These are phyloP conservation scores for Kodamaea kaohsiungensis DNA, from an alignment of 805 yeast species.

Conservation along the genomic window DNA sequence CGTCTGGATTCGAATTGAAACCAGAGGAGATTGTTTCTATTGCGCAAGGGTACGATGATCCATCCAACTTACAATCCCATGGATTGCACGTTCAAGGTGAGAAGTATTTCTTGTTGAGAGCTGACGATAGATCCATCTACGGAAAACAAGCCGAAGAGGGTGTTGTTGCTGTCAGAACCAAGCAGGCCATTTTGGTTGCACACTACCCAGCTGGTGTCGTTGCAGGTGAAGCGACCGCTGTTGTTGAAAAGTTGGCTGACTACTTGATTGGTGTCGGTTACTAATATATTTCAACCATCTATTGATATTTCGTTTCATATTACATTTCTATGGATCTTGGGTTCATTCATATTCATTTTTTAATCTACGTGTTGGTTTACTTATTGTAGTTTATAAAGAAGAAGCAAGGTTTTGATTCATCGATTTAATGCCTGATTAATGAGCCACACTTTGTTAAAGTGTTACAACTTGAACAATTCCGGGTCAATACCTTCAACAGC, in stretches of 20 bases:
- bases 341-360: neutral
- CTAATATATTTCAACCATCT: slow-evolving; percentile 30
- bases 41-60: slow-evolving; percentile 78
- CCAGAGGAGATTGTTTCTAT: slow-evolving; percentile 71
- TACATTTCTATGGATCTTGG: neutral
- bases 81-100: slow-evolving; percentile 85
- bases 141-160: slow-evolving; percentile 91
- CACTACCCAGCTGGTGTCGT: slow-evolving; percentile 90
- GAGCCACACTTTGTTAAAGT: neutral
- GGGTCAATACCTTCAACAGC: slow-evolving; percentile 30
- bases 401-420: neutral
- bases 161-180: slow-evolving; percentile 86
- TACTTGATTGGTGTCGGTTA: slow-evolving; percentile 87
- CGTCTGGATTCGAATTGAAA: slow-evolving; percentile 64
- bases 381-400: neutral
- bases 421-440: neutral
- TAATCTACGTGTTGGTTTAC: neutral
- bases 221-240: slow-evolving; percentile 93
- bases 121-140: slow-evolving; percentile 90
- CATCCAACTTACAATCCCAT: slow-evolving; percentile 74
- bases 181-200: slow-evolving; percentile 89
- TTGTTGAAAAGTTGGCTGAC: slow-evolving; percentile 95
- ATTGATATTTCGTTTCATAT: neutral
- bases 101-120: slow-evolving; percentile 84
- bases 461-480: slow-evolving; percentile 10